These are phyloP conservation scores for Pestalotiopsis sp. DNA, from an alignment of 2,329 filamentous ascomycete genomes.

Conservation along the genomic window DNA sequence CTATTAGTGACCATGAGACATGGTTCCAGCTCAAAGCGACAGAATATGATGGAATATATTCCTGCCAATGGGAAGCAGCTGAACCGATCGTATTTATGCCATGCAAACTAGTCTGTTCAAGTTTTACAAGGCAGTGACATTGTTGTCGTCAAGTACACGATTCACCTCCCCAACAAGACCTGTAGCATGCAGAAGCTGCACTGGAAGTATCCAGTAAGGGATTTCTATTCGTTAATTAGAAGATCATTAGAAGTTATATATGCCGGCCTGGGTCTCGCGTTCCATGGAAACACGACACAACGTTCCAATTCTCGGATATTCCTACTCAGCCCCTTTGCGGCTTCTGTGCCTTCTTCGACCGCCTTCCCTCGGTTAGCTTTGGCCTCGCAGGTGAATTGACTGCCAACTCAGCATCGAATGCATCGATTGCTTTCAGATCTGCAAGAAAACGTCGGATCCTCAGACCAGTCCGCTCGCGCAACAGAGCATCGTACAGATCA, in stretches of 20 bases:
- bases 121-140: too few species aligned
- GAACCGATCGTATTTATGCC: too few species aligned
- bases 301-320: neutral
- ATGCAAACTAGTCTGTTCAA: too few species aligned
- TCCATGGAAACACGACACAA: neutral
- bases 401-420: conserved; percentile 35
- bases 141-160: too few species aligned
- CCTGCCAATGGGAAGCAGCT: too few species aligned
- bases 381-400: conserved; percentile 20
- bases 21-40: neutral
- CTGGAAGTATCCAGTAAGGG: neutral
- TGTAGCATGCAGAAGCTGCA: neutral
- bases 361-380: conserved; percentile 16
- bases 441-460: conserved; percentile 56
- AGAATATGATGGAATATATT: too few species aligned
- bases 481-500: conserved; percentile 52
- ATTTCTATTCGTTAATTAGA: neutral
- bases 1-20: neutral
- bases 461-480: conserved; percentile 53
- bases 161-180: too few species aligned
- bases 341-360: conserved; percentile 3
- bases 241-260: neutral
- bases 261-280: neutral
- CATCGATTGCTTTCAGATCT: conserved; percentile 54
- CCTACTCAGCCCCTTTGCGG: neutral